Percentiles rank a stretch among this genome's conserved stretches.
phyloP scores from a whole-genome alignment of 1,284 basidiomycete species.

The Phylloboletellus chloephorus region DNA sequence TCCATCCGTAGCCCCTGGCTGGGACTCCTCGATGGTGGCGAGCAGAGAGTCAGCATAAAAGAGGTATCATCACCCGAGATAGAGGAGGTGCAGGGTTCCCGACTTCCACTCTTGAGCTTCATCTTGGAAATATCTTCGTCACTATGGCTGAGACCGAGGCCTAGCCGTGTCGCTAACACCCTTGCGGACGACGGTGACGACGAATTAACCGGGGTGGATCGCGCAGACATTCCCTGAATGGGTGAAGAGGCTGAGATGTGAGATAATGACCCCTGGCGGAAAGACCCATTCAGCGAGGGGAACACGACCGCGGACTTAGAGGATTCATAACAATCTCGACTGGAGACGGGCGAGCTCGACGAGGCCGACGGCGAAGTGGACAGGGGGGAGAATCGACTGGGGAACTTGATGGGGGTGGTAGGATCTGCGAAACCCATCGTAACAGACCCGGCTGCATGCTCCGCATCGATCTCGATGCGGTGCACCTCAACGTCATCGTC shows the following conservation, averaged over 20 bases:
- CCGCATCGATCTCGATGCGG: conserved; percentile 14
- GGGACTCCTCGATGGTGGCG: conserved; percentile 13
- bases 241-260: neutral
- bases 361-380: conserved; percentile 6
- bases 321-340: conserved; percentile 8
- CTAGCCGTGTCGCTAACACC: neutral
- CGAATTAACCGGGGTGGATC: conserved; percentile 8
- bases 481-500: conserved; percentile 15
- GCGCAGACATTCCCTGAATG: conserved; percentile 10
- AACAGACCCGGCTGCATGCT: conserved; percentile 2
- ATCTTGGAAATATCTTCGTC: conserved; percentile 7
- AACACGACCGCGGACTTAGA: conserved; percentile 17
- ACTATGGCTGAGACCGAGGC: neutral
- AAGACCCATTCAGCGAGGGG: conserved; percentile 26
- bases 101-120: neutral
- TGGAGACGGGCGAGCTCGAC: neutral
- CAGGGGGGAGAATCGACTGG: conserved; percentile 8
- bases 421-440: conserved; percentile 10
- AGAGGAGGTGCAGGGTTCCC: neutral
- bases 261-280: conserved; percentile 14
- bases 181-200: conserved; percentile 3
- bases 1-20: conserved; percentile 17
- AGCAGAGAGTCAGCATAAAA: conserved; percentile 7
- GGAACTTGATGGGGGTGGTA: conserved; percentile 17
- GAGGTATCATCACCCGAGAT: conserved; percentile 6